Conservation (phyloP, 2,329 filamentous ascomycete genomes). For the Xylaria sp. region DNA sequence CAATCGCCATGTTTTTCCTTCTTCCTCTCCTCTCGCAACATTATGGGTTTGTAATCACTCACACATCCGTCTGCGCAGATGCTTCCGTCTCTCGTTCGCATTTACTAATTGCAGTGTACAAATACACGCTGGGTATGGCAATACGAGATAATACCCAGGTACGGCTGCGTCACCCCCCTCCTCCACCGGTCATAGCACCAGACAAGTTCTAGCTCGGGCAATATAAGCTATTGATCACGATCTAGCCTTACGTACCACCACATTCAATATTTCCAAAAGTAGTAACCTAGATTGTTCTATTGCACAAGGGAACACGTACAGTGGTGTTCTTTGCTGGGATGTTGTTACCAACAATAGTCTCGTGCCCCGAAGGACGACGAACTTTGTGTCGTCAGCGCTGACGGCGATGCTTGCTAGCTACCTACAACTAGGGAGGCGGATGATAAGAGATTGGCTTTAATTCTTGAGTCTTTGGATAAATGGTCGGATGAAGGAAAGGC, state of each 20-base stretch:
- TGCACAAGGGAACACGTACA: conserved; percentile 18
- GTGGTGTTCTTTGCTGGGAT: background rate
- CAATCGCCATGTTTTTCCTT: too few relatives aligned
- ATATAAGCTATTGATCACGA: background rate
- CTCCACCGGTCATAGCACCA: background rate
- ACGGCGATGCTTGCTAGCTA: background rate
- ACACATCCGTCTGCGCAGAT: too few relatives aligned
- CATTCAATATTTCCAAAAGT: conserved; percentile 18
- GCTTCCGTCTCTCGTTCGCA: too few relatives aligned
- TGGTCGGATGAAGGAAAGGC: conserved; percentile 8
- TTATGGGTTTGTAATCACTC: conserved; percentile 22
- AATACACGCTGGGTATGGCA: too few relatives aligned
- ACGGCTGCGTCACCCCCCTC: too few relatives aligned
- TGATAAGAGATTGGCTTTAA: background rate
- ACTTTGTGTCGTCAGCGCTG: conserved; percentile 15
- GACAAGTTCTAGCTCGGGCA: background rate
- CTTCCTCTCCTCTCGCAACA: background rate
- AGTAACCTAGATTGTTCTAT: conserved; percentile 5
- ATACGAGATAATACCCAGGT: too few relatives aligned
- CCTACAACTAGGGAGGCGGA: background rate
- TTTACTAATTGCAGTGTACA: too few relatives aligned
- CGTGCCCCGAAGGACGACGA: background rate
- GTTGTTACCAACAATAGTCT: background rate
- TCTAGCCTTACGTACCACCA: conserved; percentile 11
- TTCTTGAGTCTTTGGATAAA: conserved; percentile 13